A percentile compares a stretch with the other conserved stretches of the same genome.
Evolutionary conservation across 257 asterid genomes (phyloP).

Genomic region (Mentha longifolia): DNA sequence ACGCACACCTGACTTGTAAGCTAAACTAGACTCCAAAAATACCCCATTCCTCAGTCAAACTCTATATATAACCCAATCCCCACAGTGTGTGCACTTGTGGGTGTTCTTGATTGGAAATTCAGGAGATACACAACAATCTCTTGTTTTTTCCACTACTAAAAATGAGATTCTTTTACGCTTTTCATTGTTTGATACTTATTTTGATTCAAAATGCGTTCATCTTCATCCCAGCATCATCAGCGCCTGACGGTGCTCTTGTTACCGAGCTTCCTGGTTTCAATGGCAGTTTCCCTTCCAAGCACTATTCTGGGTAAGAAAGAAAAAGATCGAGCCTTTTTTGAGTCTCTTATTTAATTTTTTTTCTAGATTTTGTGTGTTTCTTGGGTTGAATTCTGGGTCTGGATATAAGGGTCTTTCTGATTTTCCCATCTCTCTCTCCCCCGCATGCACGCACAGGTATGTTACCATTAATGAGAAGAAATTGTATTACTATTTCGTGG

Average conservation of each 20-base stretch:
- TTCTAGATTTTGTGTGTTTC: background rate
- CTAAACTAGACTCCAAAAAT: slow-evolving; percentile 10
- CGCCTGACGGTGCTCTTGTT: slow-evolving; percentile 66
- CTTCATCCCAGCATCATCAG: slow-evolving; percentile 46
- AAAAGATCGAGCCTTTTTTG: background rate
- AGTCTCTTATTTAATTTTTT: background rate
- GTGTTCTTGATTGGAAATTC: background rate
- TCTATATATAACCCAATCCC: background rate
- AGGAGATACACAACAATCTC: slow-evolving; percentile 9
- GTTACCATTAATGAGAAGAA: slow-evolving; percentile 76
- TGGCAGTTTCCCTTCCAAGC: slow-evolving; percentile 80
- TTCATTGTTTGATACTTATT: slow-evolving; percentile 24
- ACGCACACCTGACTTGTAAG: slow-evolving; percentile 37
- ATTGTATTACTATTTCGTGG: slow-evolving; percentile 84
- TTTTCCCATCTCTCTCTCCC: background rate
- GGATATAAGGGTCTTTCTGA: slow-evolving; percentile 16
- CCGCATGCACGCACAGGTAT: slow-evolving; percentile 46
- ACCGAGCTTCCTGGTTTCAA: slow-evolving; percentile 71
- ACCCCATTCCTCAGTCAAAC: background rate
- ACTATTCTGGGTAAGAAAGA: slow-evolving; percentile 74
- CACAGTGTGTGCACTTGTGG: background rate
- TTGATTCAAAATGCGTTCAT: slow-evolving; percentile 30
- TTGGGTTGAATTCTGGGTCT: slow-evolving; percentile 18
- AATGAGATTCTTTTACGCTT: slow-evolving; percentile 28
- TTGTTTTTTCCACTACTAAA: slow-evolving; percentile 24